These are phyloP conservation scores for Cyanidium caldarium DNA, from an alignment of 23 red algal species.

Conservation along the genomic window DNA sequence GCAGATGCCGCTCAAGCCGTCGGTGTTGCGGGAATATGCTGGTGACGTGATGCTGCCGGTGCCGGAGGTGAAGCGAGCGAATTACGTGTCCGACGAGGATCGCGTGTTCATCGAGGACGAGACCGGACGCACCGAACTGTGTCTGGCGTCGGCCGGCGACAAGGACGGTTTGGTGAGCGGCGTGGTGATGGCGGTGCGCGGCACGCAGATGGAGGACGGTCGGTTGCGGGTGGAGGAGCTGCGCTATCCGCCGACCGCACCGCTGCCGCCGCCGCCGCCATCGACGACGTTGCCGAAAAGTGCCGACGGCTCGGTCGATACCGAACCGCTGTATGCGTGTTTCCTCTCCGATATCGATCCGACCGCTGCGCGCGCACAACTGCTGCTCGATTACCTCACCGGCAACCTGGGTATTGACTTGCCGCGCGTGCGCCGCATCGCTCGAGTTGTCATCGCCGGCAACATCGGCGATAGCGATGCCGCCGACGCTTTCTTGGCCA, in stretches of 20 bases:
- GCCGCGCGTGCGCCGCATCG: background rate
- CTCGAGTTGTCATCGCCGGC: conserved; percentile 3
- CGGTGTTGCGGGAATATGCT: conserved; percentile 7
- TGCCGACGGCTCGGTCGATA: background rate
- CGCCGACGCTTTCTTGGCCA: conserved; percentile 4
- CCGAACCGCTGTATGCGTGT: background rate
- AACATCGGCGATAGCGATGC: background rate
- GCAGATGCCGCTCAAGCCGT: conserved; percentile 17
- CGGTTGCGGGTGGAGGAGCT: background rate
- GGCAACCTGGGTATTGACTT: conserved; percentile 1
- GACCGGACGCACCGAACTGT: background rate
- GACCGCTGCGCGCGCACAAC: background rate
- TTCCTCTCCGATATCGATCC: conserved; percentile 9
- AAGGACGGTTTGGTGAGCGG: conserved; percentile 1
- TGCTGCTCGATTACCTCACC: conserved; percentile 14
- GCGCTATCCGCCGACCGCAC: background rate
- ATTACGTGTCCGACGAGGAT: conserved; percentile 5
- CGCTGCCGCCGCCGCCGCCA: background rate
- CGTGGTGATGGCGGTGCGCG: background rate
- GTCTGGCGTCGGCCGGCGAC: background rate
- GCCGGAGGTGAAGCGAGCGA: background rate
- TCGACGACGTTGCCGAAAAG: too few relatives aligned
- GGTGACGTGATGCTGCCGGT: conserved; percentile 7
- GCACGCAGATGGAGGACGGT: background rate
- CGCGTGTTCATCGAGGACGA: conserved; percentile 11